Evolutionary conservation across 345 rosid species (phyloP).

Genomic region (Boechera retrofracta): DNA sequence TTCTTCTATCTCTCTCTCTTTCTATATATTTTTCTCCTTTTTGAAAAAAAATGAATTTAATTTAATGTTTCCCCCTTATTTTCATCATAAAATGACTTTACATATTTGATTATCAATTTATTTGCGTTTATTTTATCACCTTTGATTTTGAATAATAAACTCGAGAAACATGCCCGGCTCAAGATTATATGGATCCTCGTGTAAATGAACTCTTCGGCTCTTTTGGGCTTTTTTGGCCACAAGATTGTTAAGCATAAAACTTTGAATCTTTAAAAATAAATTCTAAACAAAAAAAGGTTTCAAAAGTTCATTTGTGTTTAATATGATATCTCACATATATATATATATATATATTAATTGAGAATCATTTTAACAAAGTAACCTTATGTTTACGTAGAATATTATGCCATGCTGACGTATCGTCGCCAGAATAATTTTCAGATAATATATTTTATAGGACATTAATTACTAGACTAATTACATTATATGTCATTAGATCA

Average conservation of each 20-base stretch:
- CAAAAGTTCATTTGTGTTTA: not conserved
- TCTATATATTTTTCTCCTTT: not conserved
- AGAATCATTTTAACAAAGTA: too few relatives aligned
- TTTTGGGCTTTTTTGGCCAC: slow-evolving; percentile 14
- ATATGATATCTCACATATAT: too few relatives aligned
- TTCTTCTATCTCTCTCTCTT: not conserved
- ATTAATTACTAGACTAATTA: too few relatives aligned
- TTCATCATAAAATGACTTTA: not conserved
- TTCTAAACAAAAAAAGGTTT: not conserved
- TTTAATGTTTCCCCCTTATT: not conserved
- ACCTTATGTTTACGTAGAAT: too few relatives aligned
- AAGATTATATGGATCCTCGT: not conserved
- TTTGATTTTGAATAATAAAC: not conserved
- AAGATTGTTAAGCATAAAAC: not conserved
- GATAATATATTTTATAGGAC: too few relatives aligned
- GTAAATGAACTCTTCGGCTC: not conserved
- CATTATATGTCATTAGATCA: too few relatives aligned
- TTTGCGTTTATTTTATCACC: not conserved
- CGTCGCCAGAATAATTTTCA: too few relatives aligned
- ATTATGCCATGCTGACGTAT: too few relatives aligned
- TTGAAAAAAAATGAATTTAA: not conserved
- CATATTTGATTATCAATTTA: not conserved
- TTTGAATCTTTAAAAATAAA: not conserved
- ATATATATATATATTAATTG: too few relatives aligned
- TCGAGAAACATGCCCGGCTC: not conserved